Evolutionary conservation across 2,329 filamentous ascomycete species (phyloP).

Genomic region (Onygena corvina): DNA sequence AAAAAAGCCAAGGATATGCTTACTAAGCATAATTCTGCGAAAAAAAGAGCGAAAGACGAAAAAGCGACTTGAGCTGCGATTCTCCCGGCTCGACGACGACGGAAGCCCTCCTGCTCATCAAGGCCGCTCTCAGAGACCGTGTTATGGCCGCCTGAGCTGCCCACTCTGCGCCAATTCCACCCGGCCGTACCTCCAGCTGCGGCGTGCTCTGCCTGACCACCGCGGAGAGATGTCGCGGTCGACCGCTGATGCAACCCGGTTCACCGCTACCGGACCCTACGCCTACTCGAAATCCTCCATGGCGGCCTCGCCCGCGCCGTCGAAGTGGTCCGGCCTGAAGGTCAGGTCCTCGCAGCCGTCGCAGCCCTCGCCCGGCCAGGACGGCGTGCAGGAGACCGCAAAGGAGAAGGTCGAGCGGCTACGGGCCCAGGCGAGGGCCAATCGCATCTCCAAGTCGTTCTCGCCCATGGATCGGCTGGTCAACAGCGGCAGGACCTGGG

Average conservation of each 20-base stretch:
- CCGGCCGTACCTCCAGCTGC: no score
- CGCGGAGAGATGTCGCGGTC: conserved; percentile 40
- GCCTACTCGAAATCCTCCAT: conserved; percentile 31
- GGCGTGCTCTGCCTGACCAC: no score
- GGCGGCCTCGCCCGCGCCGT: conserved; percentile 18
- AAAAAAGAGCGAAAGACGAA: no score
- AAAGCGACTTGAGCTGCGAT: no score
- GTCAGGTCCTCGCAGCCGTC: conserved; percentile 14
- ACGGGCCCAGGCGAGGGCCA: conserved; percentile 55
- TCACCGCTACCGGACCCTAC: conserved; percentile 41
- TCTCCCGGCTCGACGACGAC: no score
- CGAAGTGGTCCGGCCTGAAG: conserved; percentile 15
- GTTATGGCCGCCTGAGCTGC: no score
- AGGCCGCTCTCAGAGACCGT: no score
- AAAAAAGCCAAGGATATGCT: no score
- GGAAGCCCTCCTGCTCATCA: no score
- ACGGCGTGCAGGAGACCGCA: conserved; percentile 47
- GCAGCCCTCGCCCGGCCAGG: conserved; percentile 11
- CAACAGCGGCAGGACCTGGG: conserved; percentile 42
- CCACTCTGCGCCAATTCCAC: no score
- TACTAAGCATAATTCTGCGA: no score
- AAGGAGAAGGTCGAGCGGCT: conserved; percentile 58
- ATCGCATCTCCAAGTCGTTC: conserved; percentile 48
- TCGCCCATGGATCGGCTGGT: conserved; percentile 45
- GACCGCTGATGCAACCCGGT: conserved; percentile 40